Evolutionary conservation across 108 stramenopile species (phyloP).

Genomic region (Bacterosira constricta): DNA sequence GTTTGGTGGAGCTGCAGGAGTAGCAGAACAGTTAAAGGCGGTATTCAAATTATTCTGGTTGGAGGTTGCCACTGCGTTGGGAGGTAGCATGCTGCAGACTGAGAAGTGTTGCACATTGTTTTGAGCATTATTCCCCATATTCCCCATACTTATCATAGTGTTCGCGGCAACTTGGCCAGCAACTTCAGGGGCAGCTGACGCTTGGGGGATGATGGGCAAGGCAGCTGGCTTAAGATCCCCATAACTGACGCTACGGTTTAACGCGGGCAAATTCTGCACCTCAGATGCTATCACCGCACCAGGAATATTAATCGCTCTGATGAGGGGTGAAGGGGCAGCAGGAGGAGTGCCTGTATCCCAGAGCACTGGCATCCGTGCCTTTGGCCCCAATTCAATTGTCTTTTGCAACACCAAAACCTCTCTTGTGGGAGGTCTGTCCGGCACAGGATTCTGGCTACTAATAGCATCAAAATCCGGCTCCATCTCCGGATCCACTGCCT

Average conservation of each 20-base stretch:
- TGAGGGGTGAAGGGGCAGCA: background rate
- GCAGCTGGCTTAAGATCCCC: conserved; percentile 20
- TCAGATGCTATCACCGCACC: background rate
- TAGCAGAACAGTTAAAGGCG: no score
- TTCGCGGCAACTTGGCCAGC: background rate
- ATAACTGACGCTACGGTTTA: background rate
- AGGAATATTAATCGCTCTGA: background rate
- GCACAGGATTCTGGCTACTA: conserved; percentile 56
- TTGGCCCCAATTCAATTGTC: conserved; percentile 66
- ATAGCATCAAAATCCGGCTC: conserved; percentile 72
- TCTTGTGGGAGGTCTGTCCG: conserved; percentile 37
- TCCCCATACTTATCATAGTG: background rate
- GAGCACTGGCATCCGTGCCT: conserved; percentile 70
- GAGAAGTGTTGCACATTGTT: background rate
- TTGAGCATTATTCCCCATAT: background rate
- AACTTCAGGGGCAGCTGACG: background rate
- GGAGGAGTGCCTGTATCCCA: conserved; percentile 5
- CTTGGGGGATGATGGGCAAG: background rate
- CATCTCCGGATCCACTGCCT: conserved; percentile 48
- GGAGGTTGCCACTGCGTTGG: no score
- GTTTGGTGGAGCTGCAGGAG: no score
- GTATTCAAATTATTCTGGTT: no score
- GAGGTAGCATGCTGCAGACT: no score
- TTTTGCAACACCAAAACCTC: conserved; percentile 59
- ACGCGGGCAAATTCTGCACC: background rate